A percentile compares a stretch with the other conserved stretches of the same genome.
phyloP scores from a whole-genome alignment of 192 early-diverging fungal species.

The Phycomyces blakesleeanus region DNA sequence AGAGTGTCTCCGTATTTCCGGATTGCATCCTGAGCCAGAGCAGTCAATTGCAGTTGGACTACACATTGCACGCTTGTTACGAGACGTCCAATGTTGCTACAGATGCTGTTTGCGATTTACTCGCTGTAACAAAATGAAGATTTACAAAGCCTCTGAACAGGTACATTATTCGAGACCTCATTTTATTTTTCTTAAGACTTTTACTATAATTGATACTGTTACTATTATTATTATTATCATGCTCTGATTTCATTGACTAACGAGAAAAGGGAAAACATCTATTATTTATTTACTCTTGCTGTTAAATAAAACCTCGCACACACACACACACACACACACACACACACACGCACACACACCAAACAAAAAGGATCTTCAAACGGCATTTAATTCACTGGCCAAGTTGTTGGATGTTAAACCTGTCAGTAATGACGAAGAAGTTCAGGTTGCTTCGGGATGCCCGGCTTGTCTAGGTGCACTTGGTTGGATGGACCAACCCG shows the following conservation, averaged over 20 bases:
- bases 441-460: conserved; percentile 13
- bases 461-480: conserved; percentile 22
- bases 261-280: no score
- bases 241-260: no score
- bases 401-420: not conserved
- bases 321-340: no score
- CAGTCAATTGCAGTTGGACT: not conserved
- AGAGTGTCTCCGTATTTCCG: not conserved
- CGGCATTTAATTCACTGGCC: conserved; percentile 5
- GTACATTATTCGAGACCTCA: conserved; percentile 14
- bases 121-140: not conserved
- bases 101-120: conserved; percentile 26
- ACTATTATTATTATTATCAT: no score
- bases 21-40: not conserved
- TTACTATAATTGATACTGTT: no score
- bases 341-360: no score
- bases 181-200: no score
- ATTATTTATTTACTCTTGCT: not conserved
- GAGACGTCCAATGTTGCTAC: conserved; percentile 19
- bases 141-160: conserved; percentile 12
- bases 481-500: conserved; percentile 33
- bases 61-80: conserved; percentile 11
- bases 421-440: not conserved
- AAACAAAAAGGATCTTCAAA: not conserved
- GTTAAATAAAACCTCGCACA: no score